Base-by-base conservation (phyloP, 257 asterid species). In the Penstemon newberryi region DNA sequence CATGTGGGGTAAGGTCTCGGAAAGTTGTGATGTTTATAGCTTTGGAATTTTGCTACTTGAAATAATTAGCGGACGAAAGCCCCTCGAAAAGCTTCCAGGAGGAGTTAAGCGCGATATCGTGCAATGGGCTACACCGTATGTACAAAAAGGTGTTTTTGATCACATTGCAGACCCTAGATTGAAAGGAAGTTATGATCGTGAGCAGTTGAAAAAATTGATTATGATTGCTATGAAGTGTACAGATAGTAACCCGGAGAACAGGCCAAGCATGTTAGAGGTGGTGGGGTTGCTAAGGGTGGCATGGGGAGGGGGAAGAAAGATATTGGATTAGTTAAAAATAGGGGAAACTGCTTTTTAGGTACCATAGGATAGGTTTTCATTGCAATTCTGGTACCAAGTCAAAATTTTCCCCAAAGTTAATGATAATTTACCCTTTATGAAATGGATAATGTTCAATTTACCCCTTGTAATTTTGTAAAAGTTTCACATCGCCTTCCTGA, bases 1-100 rank as follows among this genome's bases (percentile, higher is more conserved):
- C 44, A 87, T 89, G 95, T 89, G 88, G 90, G 96, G 96, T 0
- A 87, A 89, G 58, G 96, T 87, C 4, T 89, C 96, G 0, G 96
- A 89, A 52, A 81, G 86, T 36, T 89, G 95, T 37, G 96, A 89
- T 4, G 96, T 89, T 6, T 89, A 83, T 61, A 89, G 95, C 70
- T 89, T 89, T 12, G 96, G 96, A 18, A 89, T 89, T 18, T 55
- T 89, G 51, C 91, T 89, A 40, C 77, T 89, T 0, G 96, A 89
- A 64, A 80, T 89, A 56, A 73, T 87, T 8, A 87, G 92, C 13
- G 92, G 66, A 0, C 62, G 85, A 10, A 89, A 85, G 54, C 96
- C 96, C 13, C 61, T 89, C 9, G 90, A 85, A 60, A 89, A 87
- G 73, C 90, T 89, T 0, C 72, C 80, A 0, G 86, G 90, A 0